These are phyloP conservation scores for Diplodia seriata DNA, from an alignment of 2,329 filamentous ascomycete genomes.

Conservation along the genomic window DNA sequence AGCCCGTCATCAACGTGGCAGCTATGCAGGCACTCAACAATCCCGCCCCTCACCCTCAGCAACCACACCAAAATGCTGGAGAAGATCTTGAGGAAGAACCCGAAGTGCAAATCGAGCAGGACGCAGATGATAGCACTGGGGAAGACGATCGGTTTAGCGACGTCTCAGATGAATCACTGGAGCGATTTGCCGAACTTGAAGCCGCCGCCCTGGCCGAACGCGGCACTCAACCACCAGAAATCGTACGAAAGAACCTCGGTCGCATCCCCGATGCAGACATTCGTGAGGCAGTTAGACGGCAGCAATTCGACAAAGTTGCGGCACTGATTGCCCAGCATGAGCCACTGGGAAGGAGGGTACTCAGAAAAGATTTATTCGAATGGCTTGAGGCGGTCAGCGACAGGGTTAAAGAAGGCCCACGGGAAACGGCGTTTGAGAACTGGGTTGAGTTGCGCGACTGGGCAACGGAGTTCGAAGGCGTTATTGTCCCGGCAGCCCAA, in stretches of 20 bases:
- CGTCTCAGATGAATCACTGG: constrained; percentile 12
- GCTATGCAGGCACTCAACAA: constrained; percentile 44
- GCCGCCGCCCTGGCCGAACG: neutral
- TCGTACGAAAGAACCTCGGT: constrained; percentile 11
- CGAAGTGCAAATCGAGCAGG: constrained; percentile 31
- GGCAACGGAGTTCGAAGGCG: constrained; percentile 4
- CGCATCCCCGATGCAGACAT: constrained; percentile 18
- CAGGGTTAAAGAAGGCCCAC: neutral
- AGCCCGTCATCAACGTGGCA: constrained; percentile 85
- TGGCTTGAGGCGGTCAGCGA: constrained; percentile 20
- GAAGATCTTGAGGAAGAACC: constrained; percentile 37
- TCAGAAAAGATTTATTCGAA: constrained; percentile 21
- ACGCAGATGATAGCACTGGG: constrained; percentile 26
- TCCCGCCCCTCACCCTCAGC: constrained; percentile 35
- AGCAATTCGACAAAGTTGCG: constrained; percentile 7
- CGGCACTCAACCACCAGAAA: neutral
- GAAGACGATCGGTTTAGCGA: constrained; percentile 24
- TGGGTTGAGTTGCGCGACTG: constrained; percentile 20
- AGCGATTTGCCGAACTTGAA: neutral
- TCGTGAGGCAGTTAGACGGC: constrained; percentile 7
- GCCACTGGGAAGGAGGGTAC: constrained; percentile 4
- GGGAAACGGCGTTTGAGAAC: constrained; percentile 7
- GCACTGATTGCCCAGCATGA: constrained; percentile 20
- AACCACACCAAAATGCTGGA: constrained; percentile 35
- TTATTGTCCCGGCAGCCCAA: neutral